A percentile compares a stretch with the other conserved stretches of the same genome.
phyloP scores from a whole-genome alignment of 805 yeast genomes.

The Barnettozyma californica region DNA sequence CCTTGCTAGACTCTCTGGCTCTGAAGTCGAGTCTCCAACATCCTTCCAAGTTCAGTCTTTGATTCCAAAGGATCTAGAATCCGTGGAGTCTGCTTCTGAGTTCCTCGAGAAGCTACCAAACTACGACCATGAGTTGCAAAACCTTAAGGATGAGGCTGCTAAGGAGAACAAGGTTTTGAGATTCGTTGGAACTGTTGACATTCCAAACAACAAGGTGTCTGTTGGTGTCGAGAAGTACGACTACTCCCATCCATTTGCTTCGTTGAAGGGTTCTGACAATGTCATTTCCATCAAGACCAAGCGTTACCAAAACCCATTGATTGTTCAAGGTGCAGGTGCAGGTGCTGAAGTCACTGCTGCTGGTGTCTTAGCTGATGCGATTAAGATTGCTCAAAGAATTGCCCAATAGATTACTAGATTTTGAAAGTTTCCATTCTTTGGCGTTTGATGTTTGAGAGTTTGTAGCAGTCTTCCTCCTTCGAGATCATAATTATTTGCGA shows the following conservation, averaged over 20 bases:
- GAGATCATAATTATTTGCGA: no score
- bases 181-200: neutral
- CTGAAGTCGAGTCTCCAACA: constrained; percentile 77
- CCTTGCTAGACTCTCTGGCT: constrained; percentile 88
- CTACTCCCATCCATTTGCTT: constrained; percentile 2
- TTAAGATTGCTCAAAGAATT: constrained; percentile 86
- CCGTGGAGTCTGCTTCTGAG: constrained; percentile 66
- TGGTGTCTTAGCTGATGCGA: constrained; percentile 91
- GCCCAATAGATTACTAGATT: constrained; percentile 11
- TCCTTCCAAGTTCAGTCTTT: constrained; percentile 92
- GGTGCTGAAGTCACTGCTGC: constrained; percentile 75
- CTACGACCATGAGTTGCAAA: constrained; percentile 78
- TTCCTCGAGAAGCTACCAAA: constrained; percentile 77
- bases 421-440: neutral
- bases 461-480: no score
- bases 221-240: constrained; percentile 79
- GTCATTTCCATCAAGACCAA: constrained; percentile 88
- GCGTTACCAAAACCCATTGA: constrained; percentile 89
- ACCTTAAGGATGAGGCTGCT: constrained; percentile 24
- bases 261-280: constrained; percentile 93
- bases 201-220: neutral
- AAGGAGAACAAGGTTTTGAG: constrained; percentile 4
- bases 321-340: constrained; percentile 97
- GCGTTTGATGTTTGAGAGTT: neutral
- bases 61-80: constrained; percentile 82